These are phyloP conservation scores for Fusarium dimerum DNA, from an alignment of 2,329 filamentous ascomycete genomes.

Conservation along the genomic window DNA sequence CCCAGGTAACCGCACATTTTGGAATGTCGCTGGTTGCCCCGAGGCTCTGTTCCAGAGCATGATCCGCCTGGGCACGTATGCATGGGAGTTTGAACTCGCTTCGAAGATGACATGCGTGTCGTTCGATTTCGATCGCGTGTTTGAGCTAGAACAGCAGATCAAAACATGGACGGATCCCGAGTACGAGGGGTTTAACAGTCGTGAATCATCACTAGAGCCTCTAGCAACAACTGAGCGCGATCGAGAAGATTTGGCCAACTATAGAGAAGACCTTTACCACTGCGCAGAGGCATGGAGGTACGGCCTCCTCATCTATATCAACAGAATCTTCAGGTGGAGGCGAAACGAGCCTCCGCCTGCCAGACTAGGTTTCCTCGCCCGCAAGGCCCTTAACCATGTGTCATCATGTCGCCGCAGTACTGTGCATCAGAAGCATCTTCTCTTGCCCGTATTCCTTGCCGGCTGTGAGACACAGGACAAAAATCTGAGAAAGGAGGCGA, in stretches of 20 bases:
- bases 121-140: constrained; percentile 25
- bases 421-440: constrained; percentile 37
- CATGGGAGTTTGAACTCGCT: constrained; percentile 30
- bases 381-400: constrained; percentile 27
- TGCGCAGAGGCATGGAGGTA: constrained; percentile 38
- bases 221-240: background rate
- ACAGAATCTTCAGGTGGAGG: constrained; percentile 30
- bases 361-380: constrained; percentile 23
- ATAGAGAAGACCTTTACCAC: constrained; percentile 32
- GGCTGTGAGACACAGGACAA: constrained; percentile 30
- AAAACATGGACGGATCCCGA: constrained; percentile 19
- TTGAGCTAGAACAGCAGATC: constrained; percentile 21
- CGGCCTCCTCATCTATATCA: constrained; percentile 35
- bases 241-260: constrained; percentile 9
- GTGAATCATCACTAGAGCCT: background rate
- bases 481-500: constrained; percentile 24
- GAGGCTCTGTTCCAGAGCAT: constrained; percentile 29
- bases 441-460: constrained; percentile 39
- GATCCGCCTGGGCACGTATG: constrained; percentile 31
- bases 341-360: constrained; percentile 8
- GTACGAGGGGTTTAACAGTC: constrained; percentile 2
- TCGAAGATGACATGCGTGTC: constrained; percentile 33
- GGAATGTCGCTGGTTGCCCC: constrained; percentile 36
- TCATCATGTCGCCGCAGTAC: constrained; percentile 26
- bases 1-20: constrained; percentile 31